Evolutionary conservation across 495 filamentous ascomycete species (phyloP).

Genomic region (Astrothelium subdiscretum): DNA sequence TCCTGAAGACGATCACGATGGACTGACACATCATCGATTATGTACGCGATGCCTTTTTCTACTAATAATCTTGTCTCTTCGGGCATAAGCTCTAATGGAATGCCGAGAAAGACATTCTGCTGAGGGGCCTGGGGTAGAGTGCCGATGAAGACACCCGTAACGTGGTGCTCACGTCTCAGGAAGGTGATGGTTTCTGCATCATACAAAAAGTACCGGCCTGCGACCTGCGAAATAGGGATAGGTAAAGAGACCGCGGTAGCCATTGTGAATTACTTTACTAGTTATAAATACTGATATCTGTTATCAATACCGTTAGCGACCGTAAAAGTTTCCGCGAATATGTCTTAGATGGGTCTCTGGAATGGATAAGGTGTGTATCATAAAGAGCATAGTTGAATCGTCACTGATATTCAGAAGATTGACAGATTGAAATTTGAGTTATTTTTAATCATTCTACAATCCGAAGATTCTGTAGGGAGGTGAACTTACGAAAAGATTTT

Average conservation of each 20-base stretch:
- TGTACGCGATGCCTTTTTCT: constrained; percentile 64
- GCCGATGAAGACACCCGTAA: constrained; percentile 78
- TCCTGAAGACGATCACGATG: constrained; percentile 48
- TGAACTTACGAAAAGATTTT: too few species aligned
- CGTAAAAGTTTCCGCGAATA: not conserved
- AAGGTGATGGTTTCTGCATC: constrained; percentile 69
- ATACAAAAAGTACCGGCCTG: constrained; percentile 77
- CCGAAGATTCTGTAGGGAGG: not conserved
- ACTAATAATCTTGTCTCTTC: constrained; percentile 81
- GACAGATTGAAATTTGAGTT: constrained; percentile 71
- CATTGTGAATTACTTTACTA: constrained; percentile 15
- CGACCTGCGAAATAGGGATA: constrained; percentile 73
- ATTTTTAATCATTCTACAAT: constrained; percentile 57
- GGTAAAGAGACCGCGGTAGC: constrained; percentile 27
- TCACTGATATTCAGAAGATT: constrained; percentile 60
- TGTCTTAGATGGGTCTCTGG: too few species aligned
- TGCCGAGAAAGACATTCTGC: constrained; percentile 85
- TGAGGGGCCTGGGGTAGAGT: constrained; percentile 82
- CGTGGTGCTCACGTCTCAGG: constrained; percentile 68
- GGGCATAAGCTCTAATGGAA: constrained; percentile 79
- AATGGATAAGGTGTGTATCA: constrained; percentile 18
- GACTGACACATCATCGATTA: constrained; percentile 61
- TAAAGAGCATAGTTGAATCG: constrained; percentile 22
- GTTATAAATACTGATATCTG: not conserved
- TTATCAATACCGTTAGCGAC: not conserved